These are phyloP conservation scores for Babjeviella inositovora DNA, from an alignment of 805 yeast species.

Conservation along the genomic window DNA sequence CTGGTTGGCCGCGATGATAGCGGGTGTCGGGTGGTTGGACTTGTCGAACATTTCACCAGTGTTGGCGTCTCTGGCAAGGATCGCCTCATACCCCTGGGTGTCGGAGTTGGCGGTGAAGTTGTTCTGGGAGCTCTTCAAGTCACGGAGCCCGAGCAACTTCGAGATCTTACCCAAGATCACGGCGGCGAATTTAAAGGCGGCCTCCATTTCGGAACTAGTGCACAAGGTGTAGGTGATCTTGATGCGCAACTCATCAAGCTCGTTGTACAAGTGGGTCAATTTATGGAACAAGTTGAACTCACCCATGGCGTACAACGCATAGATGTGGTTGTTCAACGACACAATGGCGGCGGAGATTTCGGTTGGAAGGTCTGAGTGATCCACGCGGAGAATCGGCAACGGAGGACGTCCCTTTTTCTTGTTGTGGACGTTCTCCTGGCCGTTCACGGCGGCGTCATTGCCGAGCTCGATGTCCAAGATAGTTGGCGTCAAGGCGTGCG, in stretches of 20 bases:
- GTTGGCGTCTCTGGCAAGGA: slow-evolving; percentile 44
- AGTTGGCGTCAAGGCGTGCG: too few relatives aligned
- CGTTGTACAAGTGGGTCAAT: slow-evolving; percentile 32
- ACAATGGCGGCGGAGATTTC: slow-evolving; percentile 45
- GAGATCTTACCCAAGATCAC: slow-evolving; percentile 39
- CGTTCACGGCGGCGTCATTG: slow-evolving; percentile 10
- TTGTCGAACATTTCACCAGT: slow-evolving; percentile 39
- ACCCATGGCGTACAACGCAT: slow-evolving; percentile 54
- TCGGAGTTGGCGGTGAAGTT: slow-evolving; percentile 9
- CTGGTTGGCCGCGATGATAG: slow-evolving; percentile 51
- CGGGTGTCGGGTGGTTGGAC: slow-evolving; percentile 26
- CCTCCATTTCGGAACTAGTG: slow-evolving; percentile 32
- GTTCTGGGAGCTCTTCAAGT: slow-evolving; percentile 18
- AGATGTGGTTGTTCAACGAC: slow-evolving; percentile 46
- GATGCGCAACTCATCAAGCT: slow-evolving; percentile 41
- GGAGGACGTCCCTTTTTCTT: slow-evolving; percentile 20
- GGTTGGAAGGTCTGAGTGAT: slow-evolving; percentile 25
- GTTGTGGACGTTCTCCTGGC: slow-evolving; percentile 1
- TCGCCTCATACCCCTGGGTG: slow-evolving; percentile 42
- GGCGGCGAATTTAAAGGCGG: slow-evolving; percentile 33
- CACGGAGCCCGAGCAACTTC: slow-evolving; percentile 31
- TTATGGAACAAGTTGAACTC: slow-evolving; percentile 49
- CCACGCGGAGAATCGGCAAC: slow-evolving; percentile 32
- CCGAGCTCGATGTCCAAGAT: slow-evolving; percentile 14
- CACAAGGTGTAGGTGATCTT: slow-evolving; percentile 31